Evolutionary conservation across 192 early-diverging fungal species (phyloP).

Genomic region (Entomortierella beljakovae): DNA sequence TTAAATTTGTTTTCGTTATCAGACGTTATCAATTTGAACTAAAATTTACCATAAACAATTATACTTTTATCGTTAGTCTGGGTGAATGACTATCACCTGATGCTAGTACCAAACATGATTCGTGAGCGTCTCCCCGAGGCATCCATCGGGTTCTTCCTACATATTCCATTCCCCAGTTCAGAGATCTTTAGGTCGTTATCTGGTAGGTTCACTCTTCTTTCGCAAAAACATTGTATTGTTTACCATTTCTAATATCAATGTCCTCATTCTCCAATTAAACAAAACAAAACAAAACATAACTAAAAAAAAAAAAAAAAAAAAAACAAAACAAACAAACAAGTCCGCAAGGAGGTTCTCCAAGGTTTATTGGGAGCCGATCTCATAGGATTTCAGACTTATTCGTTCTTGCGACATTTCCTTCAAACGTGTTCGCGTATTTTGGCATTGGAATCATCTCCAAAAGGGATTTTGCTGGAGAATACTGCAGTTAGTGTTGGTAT

Average conservation of each 20-base stretch:
- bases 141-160: conserved; percentile 95
- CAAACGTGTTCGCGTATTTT: conserved; percentile 90
- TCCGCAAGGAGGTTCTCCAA: conserved; percentile 86
- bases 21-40: background rate
- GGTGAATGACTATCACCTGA: conserved; percentile 98
- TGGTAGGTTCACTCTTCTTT: conserved; percentile 54
- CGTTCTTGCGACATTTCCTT: conserved; percentile 92
- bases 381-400: conserved; percentile 95
- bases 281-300: too few species aligned
- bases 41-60: background rate
- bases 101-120: conserved; percentile 92
- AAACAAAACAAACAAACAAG: conserved; percentile 14
- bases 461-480: conserved; percentile 82
- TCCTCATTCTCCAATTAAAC: too few species aligned
- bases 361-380: conserved; percentile 92
- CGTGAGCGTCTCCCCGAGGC: conserved; percentile 86
- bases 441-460: conserved; percentile 88
- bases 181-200: conserved; percentile 95
- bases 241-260: too few species aligned
- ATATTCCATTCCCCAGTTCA: conserved; percentile 96
- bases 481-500: conserved; percentile 88
- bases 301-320: too few species aligned
- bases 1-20: conserved; percentile 4
- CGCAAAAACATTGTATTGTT: background rate
- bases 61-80: conserved; percentile 69